Base-by-base conservation (phyloP, 768 basidiomycete species). In the Trametes cingulata region DNA sequence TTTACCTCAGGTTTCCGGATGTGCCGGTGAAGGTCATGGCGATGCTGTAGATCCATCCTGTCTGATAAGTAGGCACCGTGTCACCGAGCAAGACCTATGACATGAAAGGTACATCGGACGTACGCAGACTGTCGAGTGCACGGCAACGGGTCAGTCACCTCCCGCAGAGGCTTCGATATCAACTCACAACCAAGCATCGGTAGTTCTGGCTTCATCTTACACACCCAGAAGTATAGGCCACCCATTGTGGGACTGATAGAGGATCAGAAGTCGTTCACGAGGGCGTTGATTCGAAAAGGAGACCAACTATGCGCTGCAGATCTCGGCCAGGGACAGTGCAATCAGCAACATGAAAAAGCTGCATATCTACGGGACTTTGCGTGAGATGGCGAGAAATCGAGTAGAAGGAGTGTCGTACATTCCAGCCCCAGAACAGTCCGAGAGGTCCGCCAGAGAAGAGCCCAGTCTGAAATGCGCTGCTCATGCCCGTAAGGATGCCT, bases 381-480 rank as follows among this genome's bases (percentile, higher is more conserved):
- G 33, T 27, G 19, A 12, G 3, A 45, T 15, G 24, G 12, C 3
- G 20, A 17, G 19, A 35, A 37, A 25, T 22, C 1, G 22, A 20
- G 12, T 46, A 14, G 45, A 22, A 29, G 35, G 10, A 69, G 29
- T 5, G 29, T 4, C 77, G 63, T 59, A 83, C 83, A 64, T 85
- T 84, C 84, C 84, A 85, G 10, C 82, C 84, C 83, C 83, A 85
- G 67, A 85, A 85, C 60, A 84, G 69, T 1, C 83, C 82, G 27
- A 85, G 67, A 3, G 83, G 83, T 6, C 83, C 84, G 0, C 84
- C 82, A 42, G 81, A 83, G 68, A 84, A 82, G 13, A 84, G 69
- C 0, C 84, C 82, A 0, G 82, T 84, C 65, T 85, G 83, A 60
- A 84, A 84, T 0, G 83, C 82, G 52, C 80, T 82, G 53, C 80